phyloP scores from a whole-genome alignment of 2,329 filamentous ascomycete species.

The Geosmithia morbida region DNA sequence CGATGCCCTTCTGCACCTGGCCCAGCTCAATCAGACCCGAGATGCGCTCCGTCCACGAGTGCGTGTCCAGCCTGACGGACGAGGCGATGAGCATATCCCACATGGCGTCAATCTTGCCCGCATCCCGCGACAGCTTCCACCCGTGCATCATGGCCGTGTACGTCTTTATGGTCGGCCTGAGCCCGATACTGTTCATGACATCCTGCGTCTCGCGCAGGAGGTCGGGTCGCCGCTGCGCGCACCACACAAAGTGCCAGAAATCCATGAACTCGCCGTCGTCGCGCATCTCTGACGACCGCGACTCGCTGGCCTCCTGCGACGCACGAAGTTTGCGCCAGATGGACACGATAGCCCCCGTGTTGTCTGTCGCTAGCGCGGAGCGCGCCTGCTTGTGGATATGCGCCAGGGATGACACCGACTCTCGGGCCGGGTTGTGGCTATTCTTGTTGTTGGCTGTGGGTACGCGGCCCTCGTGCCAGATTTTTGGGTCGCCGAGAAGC shows the following conservation, averaged over 20 bases:
- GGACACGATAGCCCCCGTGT: slow-evolving; percentile 12
- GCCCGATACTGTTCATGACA: slow-evolving; percentile 28
- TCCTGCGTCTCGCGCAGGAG: slow-evolving; percentile 21
- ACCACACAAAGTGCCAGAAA: slow-evolving; percentile 24
- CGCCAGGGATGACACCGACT: neutral
- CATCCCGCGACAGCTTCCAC: slow-evolving; percentile 45
- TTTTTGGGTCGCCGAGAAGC: neutral
- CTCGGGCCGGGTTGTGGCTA: neutral
- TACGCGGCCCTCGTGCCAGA: neutral
- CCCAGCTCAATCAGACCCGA: slow-evolving; percentile 46
- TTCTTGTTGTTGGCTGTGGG: neutral
- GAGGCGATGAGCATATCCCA: slow-evolving; percentile 50
- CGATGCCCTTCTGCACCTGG: slow-evolving; percentile 39
- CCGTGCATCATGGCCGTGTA: slow-evolving; percentile 65
- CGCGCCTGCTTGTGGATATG: slow-evolving; percentile 14
- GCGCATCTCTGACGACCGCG: slow-evolving; percentile 13
- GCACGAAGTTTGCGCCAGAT: slow-evolving; percentile 18
- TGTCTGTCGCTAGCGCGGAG: slow-evolving; percentile 13
- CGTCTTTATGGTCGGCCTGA: slow-evolving; percentile 46
- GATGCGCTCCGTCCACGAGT: slow-evolving; percentile 59
- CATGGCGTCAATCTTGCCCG: slow-evolving; percentile 44
- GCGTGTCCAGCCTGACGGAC: slow-evolving; percentile 44
- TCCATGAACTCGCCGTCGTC: slow-evolving; percentile 19
- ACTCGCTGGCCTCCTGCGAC: slow-evolving; percentile 9
- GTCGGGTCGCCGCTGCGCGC: slow-evolving; percentile 14